Base-by-base conservation (phyloP, 352 stramenopile species). In the Phytophthora pluvialis region DNA sequence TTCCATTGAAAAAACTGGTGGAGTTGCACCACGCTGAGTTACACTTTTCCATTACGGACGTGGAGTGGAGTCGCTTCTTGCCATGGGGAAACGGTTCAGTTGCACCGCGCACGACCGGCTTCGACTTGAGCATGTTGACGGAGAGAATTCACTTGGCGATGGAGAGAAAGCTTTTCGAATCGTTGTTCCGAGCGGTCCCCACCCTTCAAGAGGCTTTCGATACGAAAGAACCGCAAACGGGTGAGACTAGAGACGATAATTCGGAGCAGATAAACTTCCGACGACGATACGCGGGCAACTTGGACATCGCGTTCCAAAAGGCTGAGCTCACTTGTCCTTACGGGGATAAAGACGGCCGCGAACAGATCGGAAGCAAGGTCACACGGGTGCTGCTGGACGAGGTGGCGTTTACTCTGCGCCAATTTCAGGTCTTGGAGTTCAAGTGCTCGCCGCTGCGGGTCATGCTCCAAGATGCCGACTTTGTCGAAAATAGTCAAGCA, bases 341-440 rank as follows among this genome's bases (percentile, higher is more conserved):
- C 11, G 68, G 64, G 11, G 53, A 71, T 18, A 64, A 74, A 28
- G 35, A 60, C 9, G 35, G 33, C 16, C 43, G 45, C 29, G 42
- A 61, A 16, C 45, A 64, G 43, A 55, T 70, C 32, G 72, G 68
- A n/a, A 56, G 57, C 8, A 77, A 74, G 16, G n/a, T 67, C 4
- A 72, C 78, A 26, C 54, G 64, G 9, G 32, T 83, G 0, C 44
- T 76, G 1, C 25, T 86, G 5, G 48, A 60, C n/a, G 72, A 88
- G 5, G 35, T 89, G 3, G 70, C 64, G 4, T 64, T 90, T 39
- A 82, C 74, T 33, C 60, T 76, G 10, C 69, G 72, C 8, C 83
- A 92, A 54, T 85, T 90, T 10, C 80, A 88, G 42, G 78, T 81
- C 10, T 13, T 89, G 5, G 46, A 39, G 0, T 38, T 90, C 13